phyloP scores from a whole-genome alignment of 2,329 filamentous ascomycete genomes.

The Atkinsonella texensis region DNA sequence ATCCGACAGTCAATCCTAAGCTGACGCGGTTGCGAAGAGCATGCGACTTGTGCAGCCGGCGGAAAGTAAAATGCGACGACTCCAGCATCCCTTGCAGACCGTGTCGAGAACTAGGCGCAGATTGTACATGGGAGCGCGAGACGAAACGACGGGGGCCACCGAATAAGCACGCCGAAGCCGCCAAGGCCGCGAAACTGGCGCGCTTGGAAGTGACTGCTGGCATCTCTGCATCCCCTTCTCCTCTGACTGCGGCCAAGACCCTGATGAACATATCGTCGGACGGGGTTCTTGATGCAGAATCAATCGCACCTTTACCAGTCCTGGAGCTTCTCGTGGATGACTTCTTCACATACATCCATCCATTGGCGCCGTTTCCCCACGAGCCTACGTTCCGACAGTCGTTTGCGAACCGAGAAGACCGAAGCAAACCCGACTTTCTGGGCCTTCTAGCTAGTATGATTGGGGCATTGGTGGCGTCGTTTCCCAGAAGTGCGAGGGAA shows the following conservation, averaged over 20 bases:
- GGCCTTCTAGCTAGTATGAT: conserved; percentile 66
- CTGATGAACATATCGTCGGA: conserved; percentile 32
- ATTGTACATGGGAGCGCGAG: conserved; percentile 44
- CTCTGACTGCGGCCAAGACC: conserved; percentile 36
- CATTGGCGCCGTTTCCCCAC: conserved; percentile 65
- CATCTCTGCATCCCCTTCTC: conserved; percentile 24
- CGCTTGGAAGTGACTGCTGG: conserved; percentile 22
- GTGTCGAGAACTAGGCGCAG: conserved; percentile 43
- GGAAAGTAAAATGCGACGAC: conserved; percentile 51
- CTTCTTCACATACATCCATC: conserved; percentile 75
- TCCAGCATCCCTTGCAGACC: conserved; percentile 43
- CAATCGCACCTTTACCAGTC: conserved; percentile 57
- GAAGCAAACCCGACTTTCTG: conserved; percentile 53
- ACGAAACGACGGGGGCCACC: conserved; percentile 48
- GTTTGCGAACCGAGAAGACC: conserved; percentile 55
- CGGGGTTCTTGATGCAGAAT: conserved; percentile 47
- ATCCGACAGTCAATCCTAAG: conserved; percentile 35
- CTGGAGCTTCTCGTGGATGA: conserved; percentile 63
- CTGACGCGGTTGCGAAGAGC: conserved; percentile 44
- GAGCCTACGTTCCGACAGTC: conserved; percentile 64
- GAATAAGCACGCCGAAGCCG: conserved; percentile 46
- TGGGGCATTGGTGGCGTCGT: conserved; percentile 59
- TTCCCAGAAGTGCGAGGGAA: conserved; percentile 57
- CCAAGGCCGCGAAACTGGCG: conserved; percentile 38
- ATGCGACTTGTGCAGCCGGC: conserved; percentile 50